Conservation (phyloP, 495 filamentous ascomycete genomes). For the Bacidia rubella region DNA sequence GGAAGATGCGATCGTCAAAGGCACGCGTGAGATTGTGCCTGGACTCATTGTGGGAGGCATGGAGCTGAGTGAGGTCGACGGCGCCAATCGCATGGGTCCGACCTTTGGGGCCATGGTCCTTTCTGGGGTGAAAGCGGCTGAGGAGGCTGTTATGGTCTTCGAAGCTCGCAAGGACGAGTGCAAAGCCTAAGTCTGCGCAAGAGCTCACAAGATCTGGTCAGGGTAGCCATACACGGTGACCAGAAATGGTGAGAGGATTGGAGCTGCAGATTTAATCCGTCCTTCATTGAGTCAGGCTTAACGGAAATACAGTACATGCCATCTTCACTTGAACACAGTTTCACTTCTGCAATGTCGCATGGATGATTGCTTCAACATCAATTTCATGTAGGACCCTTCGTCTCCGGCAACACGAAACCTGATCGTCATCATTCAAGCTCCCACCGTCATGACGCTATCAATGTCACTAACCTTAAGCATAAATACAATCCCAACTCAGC, state of each 20-base stretch:
- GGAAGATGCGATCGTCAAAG: conserved; percentile 83
- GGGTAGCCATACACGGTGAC: background rate
- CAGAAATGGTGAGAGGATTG: background rate
- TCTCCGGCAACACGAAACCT: background rate
- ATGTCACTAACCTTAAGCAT: background rate
- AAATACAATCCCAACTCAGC: background rate
- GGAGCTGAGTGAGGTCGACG: conserved; percentile 84
- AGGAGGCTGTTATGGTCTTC: conserved; percentile 66
- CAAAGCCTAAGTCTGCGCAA: background rate
- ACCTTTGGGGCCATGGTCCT: conserved; percentile 77
- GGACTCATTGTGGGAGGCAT: conserved; percentile 87
- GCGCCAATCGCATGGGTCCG: conserved; percentile 72
- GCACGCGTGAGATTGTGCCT: conserved; percentile 71
- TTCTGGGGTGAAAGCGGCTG: conserved; percentile 74
- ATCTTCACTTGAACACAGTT: background rate
- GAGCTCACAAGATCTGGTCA: background rate
- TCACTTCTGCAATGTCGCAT: background rate
- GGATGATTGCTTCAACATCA: background rate
- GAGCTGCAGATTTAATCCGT: background rate
- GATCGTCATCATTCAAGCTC: background rate
- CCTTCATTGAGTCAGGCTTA: background rate
- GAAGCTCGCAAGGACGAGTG: conserved; percentile 55
- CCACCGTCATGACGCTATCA: background rate
- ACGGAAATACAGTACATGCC: background rate
- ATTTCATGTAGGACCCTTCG: background rate